phyloP scores from a whole-genome alignment of 805 yeast genomes.

The Isabelozyma gotoi region DNA sequence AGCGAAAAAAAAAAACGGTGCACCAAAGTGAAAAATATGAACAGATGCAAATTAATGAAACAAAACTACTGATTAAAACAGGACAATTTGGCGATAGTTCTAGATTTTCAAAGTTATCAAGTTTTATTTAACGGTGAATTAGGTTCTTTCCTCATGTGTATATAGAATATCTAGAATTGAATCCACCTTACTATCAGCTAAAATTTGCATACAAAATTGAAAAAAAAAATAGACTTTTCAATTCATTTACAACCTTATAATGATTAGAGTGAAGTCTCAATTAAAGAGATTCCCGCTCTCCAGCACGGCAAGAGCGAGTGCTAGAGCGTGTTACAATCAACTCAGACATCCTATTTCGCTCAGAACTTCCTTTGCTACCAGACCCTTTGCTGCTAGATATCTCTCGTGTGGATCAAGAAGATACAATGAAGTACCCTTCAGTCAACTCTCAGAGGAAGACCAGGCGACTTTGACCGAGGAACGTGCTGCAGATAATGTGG shows the following conservation, averaged over 20 bases:
- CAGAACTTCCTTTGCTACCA: background rate
- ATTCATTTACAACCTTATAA: background rate
- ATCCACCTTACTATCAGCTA: no score
- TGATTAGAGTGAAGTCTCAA: background rate
- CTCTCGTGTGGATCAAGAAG: background rate
- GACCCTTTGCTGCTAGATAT: background rate
- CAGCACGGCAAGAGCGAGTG: no score
- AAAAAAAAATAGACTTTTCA: background rate
- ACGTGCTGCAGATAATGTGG: conserved; percentile 83
- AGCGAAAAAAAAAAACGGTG: no score
- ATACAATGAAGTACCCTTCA: background rate
- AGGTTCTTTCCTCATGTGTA: background rate
- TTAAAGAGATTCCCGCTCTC: background rate
- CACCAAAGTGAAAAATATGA: background rate
- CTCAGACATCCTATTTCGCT: background rate
- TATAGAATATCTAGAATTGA: no score
- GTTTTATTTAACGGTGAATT: background rate
- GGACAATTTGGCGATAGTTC: no score
- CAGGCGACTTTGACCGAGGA: conserved; percentile 53
- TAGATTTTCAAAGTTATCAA: no score
- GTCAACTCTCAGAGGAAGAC: conserved; percentile 34
- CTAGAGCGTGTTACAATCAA: no score
- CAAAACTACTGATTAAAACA: no score
- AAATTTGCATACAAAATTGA: no score
- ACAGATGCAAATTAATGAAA: background rate